phyloP scores from a whole-genome alignment of 177 flowering plant species.

The Telopea speciosissima region DNA sequence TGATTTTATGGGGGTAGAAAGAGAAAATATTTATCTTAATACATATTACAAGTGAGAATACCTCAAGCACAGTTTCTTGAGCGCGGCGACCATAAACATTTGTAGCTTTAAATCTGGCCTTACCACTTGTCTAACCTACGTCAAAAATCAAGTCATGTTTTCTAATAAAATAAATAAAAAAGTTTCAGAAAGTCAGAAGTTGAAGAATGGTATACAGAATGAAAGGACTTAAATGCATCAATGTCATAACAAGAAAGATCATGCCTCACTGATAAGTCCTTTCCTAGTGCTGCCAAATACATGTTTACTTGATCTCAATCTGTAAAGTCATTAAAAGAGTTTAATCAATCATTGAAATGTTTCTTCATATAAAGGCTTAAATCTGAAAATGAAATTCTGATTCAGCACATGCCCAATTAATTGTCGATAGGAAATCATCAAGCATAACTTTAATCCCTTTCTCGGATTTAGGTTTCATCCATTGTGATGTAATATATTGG shows the following conservation, averaged over 20 bases:
- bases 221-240: neutral
- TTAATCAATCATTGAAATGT: neutral
- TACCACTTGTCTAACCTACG: constrained; percentile 25
- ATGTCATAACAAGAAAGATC: neutral
- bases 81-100: constrained; percentile 22
- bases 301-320: constrained; percentile 13
- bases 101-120: constrained; percentile 6
- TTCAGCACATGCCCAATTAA: neutral
- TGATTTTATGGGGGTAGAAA: too few species aligned
- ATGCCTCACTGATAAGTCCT: constrained; percentile 22
- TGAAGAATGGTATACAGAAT: neutral
- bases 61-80: constrained; percentile 36
- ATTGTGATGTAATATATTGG: too few species aligned
- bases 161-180: neutral
- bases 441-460: neutral
- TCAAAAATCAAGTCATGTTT: neutral
- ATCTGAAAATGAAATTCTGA: neutral
- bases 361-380: neutral
- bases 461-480: too few species aligned
- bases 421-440: neutral
- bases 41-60: constrained; percentile 8
- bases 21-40: neutral
- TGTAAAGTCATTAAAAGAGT: neutral
- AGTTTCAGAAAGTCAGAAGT: neutral
- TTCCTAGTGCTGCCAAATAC: constrained; percentile 5